Evolutionary conservation across 768 basidiomycete genomes (phyloP).

Genomic region (Phaeotremella fagi): DNA sequence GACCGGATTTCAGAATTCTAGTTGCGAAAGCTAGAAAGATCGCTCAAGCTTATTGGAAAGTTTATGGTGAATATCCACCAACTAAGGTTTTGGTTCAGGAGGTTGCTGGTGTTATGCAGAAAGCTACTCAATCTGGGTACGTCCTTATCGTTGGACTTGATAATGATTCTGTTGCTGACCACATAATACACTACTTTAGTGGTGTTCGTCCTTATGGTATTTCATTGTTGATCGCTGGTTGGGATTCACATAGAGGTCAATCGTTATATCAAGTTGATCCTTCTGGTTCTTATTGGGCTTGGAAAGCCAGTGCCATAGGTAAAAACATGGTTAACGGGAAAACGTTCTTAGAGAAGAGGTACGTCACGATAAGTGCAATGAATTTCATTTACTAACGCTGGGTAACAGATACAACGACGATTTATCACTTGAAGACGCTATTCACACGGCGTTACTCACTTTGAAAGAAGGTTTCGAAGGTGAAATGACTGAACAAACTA

Average conservation of each 20-base stretch:
- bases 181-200: conserved; percentile 52
- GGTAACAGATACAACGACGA: conserved; percentile 88
- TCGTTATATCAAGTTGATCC: conserved; percentile 99
- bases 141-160: conserved; percentile 33
- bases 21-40: conserved; percentile 93
- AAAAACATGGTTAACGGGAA: conserved; percentile 99
- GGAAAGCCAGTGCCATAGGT: conserved; percentile 99
- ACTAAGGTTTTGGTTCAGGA: conserved; percentile 95
- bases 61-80: conserved; percentile 96
- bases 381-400: neutral
- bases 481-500: conserved; percentile 99
- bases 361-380: conserved; percentile 45
- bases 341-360: conserved; percentile 99
- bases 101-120: conserved; percentile 96
- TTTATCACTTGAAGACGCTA: conserved; percentile 96
- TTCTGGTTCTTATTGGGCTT: conserved; percentile 98
- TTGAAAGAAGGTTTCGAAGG: conserved; percentile 99
- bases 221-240: conserved; percentile 92
- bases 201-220: conserved; percentile 99
- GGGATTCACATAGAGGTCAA: conserved; percentile 89
- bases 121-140: conserved; percentile 97
- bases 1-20: conserved; percentile 93
- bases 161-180: neutral
- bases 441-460: conserved; percentile 95
- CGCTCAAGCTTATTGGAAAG: conserved; percentile 99